phyloP scores from a whole-genome alignment of 2,329 filamentous ascomycete genomes.

The Penicillium sp. region DNA sequence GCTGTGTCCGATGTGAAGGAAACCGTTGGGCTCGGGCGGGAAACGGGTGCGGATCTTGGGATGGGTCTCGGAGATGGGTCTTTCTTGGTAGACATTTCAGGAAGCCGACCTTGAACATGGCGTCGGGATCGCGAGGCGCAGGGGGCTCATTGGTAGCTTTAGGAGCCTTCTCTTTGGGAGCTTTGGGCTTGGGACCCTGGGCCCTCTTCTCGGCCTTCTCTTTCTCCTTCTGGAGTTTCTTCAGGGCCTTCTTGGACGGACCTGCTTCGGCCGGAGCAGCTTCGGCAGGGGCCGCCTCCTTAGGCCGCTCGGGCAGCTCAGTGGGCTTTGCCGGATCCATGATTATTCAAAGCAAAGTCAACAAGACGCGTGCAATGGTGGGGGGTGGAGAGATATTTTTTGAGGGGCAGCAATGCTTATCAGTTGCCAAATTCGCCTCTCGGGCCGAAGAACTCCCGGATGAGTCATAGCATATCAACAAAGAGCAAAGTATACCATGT shows the following conservation, averaged over 20 bases:
- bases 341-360: conserved; percentile 8
- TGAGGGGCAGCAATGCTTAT: conserved; percentile 25
- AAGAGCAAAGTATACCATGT: not conserved
- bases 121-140: conserved; percentile 46
- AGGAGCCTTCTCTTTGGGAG: conserved; percentile 44
- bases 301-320: conserved; percentile 24
- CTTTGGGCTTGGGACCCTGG: conserved; percentile 28
- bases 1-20: conserved; percentile 85
- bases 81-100: conserved; percentile 66
- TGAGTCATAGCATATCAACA: conserved; percentile 17
- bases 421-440: conserved; percentile 25
- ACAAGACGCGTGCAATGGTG: conserved; percentile 16
- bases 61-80: conserved; percentile 44
- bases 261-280: conserved; percentile 4
- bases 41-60: conserved; percentile 59
- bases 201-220: conserved; percentile 31
- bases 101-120: conserved; percentile 78
- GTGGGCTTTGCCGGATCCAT: conserved; percentile 25
- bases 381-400: conserved; percentile 19
- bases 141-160: conserved; percentile 28
- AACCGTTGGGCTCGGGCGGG: conserved; percentile 87
- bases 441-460: conserved; percentile 26
- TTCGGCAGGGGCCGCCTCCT: conserved; percentile 11
- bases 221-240: conserved; percentile 30
- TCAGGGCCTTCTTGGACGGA: conserved; percentile 48